Evolutionary conservation across 2,329 filamentous ascomycete genomes (phyloP).

Genomic region (Trichoderma harzianum): DNA sequence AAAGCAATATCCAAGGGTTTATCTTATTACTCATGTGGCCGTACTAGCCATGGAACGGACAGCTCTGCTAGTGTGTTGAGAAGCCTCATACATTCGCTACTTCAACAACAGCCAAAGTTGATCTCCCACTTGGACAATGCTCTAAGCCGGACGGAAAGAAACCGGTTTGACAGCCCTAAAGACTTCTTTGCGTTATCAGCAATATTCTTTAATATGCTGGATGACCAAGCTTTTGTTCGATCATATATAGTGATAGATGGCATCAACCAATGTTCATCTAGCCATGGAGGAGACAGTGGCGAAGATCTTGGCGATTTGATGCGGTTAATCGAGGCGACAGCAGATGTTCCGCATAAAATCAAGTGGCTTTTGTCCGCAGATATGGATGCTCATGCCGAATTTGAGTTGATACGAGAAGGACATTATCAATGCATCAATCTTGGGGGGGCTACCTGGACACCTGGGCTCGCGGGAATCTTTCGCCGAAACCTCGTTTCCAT

Average conservation of each 20-base stretch:
- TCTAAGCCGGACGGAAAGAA: accelerated
- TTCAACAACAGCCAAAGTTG: neutral
- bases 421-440: neutral
- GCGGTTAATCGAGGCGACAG: neutral
- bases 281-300: neutral
- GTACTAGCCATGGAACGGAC: neutral
- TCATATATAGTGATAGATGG: neutral
- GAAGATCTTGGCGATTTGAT: neutral
- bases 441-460: too few species aligned
- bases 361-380: neutral
- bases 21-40: neutral
- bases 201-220: accelerated
- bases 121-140: neutral
- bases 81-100: neutral
- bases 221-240: neutral
- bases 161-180: neutral
- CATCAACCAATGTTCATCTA: neutral
- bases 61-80: neutral
- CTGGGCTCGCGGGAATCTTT: neutral
- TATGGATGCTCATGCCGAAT: accelerated
- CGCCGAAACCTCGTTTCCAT: neutral
- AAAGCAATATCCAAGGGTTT: neutral
- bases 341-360: neutral
- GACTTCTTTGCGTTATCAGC: neutral
- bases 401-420: accelerated